phyloP scores from a whole-genome alignment of 129 eudicot genomes.

The Erigeron canadensis region DNA sequence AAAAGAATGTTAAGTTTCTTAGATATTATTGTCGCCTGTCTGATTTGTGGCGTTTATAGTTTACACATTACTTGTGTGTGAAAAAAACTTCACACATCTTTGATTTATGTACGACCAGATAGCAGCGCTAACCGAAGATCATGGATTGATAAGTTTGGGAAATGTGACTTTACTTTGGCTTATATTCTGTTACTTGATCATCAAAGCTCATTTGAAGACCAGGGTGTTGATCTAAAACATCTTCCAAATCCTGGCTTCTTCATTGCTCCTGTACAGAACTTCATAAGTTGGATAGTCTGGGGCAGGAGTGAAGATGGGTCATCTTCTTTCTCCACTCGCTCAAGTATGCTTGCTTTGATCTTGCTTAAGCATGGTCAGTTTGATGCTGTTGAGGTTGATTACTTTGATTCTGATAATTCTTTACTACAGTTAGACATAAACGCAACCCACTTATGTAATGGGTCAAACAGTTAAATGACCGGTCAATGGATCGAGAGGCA shows the following conservation, averaged over 20 bases:
- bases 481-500: conserved; percentile 1
- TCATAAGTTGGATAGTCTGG: conserved; percentile 86
- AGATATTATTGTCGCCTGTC: background rate
- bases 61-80: background rate
- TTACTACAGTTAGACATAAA: conserved; percentile 7
- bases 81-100: no score
- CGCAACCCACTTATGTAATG: background rate
- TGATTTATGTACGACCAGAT: conserved; percentile 45
- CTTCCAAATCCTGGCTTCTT: conserved; percentile 61
- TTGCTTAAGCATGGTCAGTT: conserved; percentile 80
- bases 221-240: conserved; percentile 38
- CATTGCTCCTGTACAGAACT: conserved; percentile 53
- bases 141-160: conserved; percentile 81
- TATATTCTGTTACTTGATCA: conserved; percentile 52
- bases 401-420: conserved; percentile 11
- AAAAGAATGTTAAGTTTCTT: background rate
- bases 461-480: background rate
- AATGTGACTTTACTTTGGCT: conserved; percentile 74
- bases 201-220: conserved; percentile 43
- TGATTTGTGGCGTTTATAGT: background rate
- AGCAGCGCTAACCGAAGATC: conserved; percentile 49
- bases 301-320: conserved; percentile 68
- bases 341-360: conserved; percentile 70
- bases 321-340: conserved; percentile 64
- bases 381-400: conserved; percentile 82